Evolutionary conservation across 2,329 filamentous ascomycete species (phyloP).

Genomic region (Niveomyces coronatus): DNA sequence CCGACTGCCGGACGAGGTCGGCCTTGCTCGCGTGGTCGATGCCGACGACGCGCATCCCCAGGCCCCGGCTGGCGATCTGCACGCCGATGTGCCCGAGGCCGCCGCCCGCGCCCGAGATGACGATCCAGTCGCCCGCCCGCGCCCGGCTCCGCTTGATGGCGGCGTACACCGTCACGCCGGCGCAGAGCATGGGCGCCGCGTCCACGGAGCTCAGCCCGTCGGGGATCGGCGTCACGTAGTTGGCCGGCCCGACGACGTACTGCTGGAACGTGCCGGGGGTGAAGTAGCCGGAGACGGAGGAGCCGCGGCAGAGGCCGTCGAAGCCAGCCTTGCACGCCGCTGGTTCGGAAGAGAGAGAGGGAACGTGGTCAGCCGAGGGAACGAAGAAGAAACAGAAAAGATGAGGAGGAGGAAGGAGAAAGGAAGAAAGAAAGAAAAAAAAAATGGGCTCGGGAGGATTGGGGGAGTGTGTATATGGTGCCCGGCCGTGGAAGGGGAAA

Average conservation of each 20-base stretch:
- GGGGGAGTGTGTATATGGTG: too few relatives aligned
- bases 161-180: slow-evolving; percentile 57
- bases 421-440: neutral
- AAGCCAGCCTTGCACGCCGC: slow-evolving; percentile 7
- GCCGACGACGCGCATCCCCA: slow-evolving; percentile 19
- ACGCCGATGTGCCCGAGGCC: slow-evolving; percentile 58
- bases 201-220: slow-evolving; percentile 23
- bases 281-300: slow-evolving; percentile 18
- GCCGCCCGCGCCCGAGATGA: slow-evolving; percentile 66
- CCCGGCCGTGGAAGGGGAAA: too few relatives aligned
- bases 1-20: slow-evolving; percentile 14
- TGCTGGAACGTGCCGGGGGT: slow-evolving; percentile 18
- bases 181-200: slow-evolving; percentile 55
- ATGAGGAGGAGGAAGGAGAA: neutral
- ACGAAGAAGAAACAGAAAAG: too few relatives aligned
- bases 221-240: slow-evolving; percentile 35
- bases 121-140: slow-evolving; percentile 57
- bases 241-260: slow-evolving; percentile 13
- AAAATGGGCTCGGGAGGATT: neutral
- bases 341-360: too few relatives aligned
- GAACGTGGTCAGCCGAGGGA: too few relatives aligned
- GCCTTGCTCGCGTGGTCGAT: slow-evolving; percentile 19
- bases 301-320: slow-evolving; percentile 16
- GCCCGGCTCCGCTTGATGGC: slow-evolving; percentile 59
- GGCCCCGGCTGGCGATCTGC: slow-evolving; percentile 53